Evolutionary conservation across 768 basidiomycete genomes (phyloP).

Genomic region (Naganishia friedmannii): DNA sequence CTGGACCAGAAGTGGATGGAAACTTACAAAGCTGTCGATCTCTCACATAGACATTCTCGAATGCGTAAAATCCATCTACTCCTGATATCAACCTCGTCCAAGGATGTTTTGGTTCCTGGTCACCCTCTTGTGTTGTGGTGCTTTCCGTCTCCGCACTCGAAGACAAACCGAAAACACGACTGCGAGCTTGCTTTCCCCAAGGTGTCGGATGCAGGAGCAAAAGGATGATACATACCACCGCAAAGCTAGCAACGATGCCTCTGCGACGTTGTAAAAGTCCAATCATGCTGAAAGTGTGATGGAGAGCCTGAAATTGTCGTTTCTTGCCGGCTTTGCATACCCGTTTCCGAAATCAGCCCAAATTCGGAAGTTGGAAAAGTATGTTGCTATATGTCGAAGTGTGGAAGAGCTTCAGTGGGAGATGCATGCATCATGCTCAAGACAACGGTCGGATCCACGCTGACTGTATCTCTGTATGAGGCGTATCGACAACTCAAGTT

Average conservation of each 20-base stretch:
- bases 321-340: background rate
- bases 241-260: background rate
- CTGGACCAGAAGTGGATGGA: too few species aligned
- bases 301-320: background rate
- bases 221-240: background rate
- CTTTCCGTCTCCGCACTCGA: background rate
- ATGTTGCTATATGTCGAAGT: too few species aligned
- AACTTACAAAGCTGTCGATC: constrained; percentile 30
- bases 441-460: too few species aligned
- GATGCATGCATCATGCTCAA: too few species aligned
- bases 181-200: background rate
- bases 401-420: too few species aligned
- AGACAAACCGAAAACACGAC: background rate
- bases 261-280: constrained; percentile 12
- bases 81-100: constrained; percentile 22
- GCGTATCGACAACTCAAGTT: too few species aligned
- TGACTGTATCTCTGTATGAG: too few species aligned
- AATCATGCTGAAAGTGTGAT: background rate
- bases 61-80: constrained; percentile 27
- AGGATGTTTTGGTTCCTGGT: background rate
- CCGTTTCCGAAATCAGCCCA: background rate
- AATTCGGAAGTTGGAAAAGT: background rate
- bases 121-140: background rate
- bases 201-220: background rate
- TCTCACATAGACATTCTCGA: constrained; percentile 31